Base-by-base conservation (phyloP, 2,329 filamentous ascomycete genomes). In the Fusarium sp. region DNA sequence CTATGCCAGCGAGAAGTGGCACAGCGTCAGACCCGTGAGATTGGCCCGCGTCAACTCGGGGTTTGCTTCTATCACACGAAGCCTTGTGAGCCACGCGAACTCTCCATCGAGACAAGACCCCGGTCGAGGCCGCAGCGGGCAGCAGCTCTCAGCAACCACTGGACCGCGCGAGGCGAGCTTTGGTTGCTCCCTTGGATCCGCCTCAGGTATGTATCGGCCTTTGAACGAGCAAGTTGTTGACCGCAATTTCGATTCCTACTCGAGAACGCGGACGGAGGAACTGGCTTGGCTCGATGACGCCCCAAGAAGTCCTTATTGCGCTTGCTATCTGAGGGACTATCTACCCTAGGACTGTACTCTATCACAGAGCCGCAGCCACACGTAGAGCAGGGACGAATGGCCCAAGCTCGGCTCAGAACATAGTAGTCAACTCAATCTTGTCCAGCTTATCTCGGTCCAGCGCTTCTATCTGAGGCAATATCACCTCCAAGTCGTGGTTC, bases 1-100 rank as follows among this genome's bases (percentile, higher is more conserved):
- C 73, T 62, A 72, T 76, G 74, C 71, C 70, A 73, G 60, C 72
- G 35, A 65, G 61, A 71, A 70, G 75, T 71, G 76, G 73, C 75
- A 76, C 75, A 74, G 76, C 68, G 33, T 50, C 50, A 72, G 59
- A 68, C 68, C 66, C 63, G 61, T 65, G 66, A 72, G 68, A 78
- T 76, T 78, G 73, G 76, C 67, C 64, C 74, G 67, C 69, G 63
- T 70, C 61, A 37, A 66, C 56, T 35, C 50, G 38, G 37, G 27
- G 40, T 71, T 72, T 63, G 43, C 63, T 71, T 59, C 62, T 17
- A 54, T 56, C 61, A 66, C 37, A 63, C 30, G 67, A 62, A 63
- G 30, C 50, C 61, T 65, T 50, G 61, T 33, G 65, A 70, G 67
- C 63, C 54, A 63, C 62, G 64, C 60, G 63, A 73, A 66, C 38